phyloP scores from a whole-genome alignment of 164 flowering plant genomes.

The Euptelea pleiosperma region DNA sequence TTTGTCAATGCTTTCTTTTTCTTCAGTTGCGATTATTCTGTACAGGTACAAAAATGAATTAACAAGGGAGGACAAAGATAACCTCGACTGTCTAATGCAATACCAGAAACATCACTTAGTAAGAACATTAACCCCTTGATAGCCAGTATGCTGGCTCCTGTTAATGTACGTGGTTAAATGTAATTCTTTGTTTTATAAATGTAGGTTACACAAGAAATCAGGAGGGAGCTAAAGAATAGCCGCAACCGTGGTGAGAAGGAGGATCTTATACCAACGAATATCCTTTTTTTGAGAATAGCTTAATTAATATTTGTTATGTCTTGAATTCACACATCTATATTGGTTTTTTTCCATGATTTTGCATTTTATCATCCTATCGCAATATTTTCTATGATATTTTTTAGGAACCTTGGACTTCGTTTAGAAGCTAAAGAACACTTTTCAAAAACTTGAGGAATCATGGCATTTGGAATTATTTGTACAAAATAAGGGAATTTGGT shows the following conservation, averaged over 20 bases:
- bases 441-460: not conserved
- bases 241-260: slow-evolving; percentile 83
- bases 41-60: slow-evolving; percentile 83
- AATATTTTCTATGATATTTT: not conserved
- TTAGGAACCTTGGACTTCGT: not conserved
- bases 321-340: not conserved
- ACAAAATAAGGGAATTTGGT: no score
- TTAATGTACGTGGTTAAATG: not conserved
- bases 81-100: slow-evolving; percentile 52
- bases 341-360: not conserved
- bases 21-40: not conserved
- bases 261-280: slow-evolving; percentile 60
- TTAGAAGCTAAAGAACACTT: not conserved
- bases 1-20: not conserved
- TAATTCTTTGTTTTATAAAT: slow-evolving; percentile 7
- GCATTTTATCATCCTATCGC: not conserved
- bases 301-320: not conserved
- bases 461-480: no score
- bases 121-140: slow-evolving; percentile 20
- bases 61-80: slow-evolving; percentile 65
- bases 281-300: slow-evolving; percentile 38
- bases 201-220: slow-evolving; percentile 89
- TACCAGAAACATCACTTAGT: slow-evolving; percentile 71
- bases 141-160: not conserved
- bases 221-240: slow-evolving; percentile 71